phyloP scores from a whole-genome alignment of 352 stramenopile species.

The Globisporangium acanthophoron region DNA sequence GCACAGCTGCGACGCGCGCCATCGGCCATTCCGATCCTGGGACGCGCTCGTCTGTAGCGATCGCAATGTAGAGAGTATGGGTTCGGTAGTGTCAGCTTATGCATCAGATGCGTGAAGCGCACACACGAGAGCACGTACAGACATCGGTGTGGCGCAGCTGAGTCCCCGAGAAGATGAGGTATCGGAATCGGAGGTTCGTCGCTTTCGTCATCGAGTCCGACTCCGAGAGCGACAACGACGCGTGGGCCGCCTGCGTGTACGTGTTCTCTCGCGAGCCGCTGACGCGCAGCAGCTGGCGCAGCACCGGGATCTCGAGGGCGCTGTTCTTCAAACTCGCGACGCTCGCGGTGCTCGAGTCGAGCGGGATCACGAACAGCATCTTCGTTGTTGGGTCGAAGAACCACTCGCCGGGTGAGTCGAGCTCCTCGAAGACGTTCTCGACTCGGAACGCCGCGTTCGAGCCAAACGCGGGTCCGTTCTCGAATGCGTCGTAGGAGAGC shows the following conservation, averaged over 20 bases:
- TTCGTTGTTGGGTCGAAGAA: conserved; percentile 52
- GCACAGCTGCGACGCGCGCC: conserved; percentile 52
- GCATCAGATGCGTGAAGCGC: too few relatives aligned
- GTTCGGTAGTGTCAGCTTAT: too few relatives aligned
- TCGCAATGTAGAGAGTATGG: neutral
- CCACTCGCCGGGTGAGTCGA: conserved; percentile 60
- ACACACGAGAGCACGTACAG: conserved; percentile 26
- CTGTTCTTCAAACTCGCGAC: conserved; percentile 18
- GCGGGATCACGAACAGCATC: conserved; percentile 54
- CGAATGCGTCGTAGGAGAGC: conserved; percentile 37
- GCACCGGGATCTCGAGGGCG: conserved; percentile 44
- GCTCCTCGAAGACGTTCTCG: conserved; percentile 59
- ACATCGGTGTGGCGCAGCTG: conserved; percentile 54
- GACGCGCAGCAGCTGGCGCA: conserved; percentile 61
- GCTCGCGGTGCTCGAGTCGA: conserved; percentile 19
- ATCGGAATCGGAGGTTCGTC: conserved; percentile 46
- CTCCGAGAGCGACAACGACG: conserved; percentile 35
- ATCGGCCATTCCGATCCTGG: conserved; percentile 46
- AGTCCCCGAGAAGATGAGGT: conserved; percentile 60
- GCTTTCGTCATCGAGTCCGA: conserved; percentile 29
- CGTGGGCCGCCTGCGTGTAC: conserved; percentile 33
- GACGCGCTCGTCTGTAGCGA: conserved; percentile 27
- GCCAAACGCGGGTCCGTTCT: conserved; percentile 14
- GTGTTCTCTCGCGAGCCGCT: conserved; percentile 52
- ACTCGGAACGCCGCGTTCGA: conserved; percentile 32